phyloP scores from a whole-genome alignment of 2,329 filamentous ascomycete species.

The Phialemonium atrogriseum region DNA sequence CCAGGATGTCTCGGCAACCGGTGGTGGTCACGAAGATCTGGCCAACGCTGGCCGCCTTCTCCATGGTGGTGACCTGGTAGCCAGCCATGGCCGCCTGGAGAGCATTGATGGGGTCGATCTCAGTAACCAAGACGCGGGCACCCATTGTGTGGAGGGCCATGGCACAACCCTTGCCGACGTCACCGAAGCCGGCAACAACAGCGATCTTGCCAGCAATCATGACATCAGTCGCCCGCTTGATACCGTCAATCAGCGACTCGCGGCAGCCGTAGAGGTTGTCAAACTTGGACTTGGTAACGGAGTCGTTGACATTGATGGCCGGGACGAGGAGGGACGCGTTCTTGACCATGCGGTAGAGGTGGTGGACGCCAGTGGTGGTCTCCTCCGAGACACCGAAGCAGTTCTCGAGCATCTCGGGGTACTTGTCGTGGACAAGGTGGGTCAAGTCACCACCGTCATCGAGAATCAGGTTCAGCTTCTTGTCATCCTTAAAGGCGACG shows the following conservation, averaged over 20 bases:
- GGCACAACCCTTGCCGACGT: constrained; percentile 98
- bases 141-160: constrained; percentile 95
- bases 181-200: constrained; percentile 95
- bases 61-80: constrained; percentile 94
- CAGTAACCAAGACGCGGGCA: constrained; percentile 90
- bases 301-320: constrained; percentile 99
- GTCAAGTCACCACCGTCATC: constrained; percentile 98
- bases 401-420: constrained; percentile 95
- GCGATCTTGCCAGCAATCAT: constrained; percentile 99
- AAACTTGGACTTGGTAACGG: constrained; percentile 99
- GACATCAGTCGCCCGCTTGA: constrained; percentile 99
- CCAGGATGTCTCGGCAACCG: constrained; percentile 96
- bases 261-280: constrained; percentile 99
- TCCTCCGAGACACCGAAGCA: constrained; percentile 99
- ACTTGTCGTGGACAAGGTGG: constrained; percentile 92
- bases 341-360: constrained; percentile 98
- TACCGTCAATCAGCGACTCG: constrained; percentile 96
- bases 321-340: constrained; percentile 82
- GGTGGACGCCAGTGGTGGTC: constrained; percentile 99
- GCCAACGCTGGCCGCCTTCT: constrained; percentile 78
- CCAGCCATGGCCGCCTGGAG: constrained; percentile 97
- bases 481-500: constrained; percentile 88
- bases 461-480: constrained; percentile 97
- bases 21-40: constrained; percentile 99
- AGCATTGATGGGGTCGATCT: constrained; percentile 99